phyloP scores from a whole-genome alignment of 106 monocot species.

The Phalaenopsis aphrodite region DNA sequence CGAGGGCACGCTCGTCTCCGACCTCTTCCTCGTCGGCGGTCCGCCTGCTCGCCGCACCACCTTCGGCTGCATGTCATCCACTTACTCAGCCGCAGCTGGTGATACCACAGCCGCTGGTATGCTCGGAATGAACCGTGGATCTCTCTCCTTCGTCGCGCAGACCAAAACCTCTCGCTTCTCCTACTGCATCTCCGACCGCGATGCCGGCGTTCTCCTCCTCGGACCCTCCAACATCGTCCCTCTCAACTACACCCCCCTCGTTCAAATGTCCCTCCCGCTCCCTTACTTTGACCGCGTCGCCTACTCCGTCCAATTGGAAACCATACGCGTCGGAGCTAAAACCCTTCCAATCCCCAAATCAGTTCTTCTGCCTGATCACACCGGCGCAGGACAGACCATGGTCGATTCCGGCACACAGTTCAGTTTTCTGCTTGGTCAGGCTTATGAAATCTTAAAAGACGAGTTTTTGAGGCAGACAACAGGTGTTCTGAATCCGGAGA shows the following conservation, averaged over 20 bases:
- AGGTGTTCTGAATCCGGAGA: slow-evolving; percentile 34
- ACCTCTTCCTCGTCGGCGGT: slow-evolving; percentile 36
- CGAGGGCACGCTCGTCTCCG: slow-evolving; percentile 68
- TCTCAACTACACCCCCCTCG: slow-evolving; percentile 75
- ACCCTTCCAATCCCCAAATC: slow-evolving; percentile 60
- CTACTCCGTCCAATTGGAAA: slow-evolving; percentile 73
- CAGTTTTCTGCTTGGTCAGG: slow-evolving; percentile 79
- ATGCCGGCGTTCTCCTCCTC: slow-evolving; percentile 54
- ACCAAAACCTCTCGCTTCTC: slow-evolving; percentile 55
- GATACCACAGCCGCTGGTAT: slow-evolving; percentile 33
- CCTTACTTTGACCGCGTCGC: slow-evolving; percentile 93
- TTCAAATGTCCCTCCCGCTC: slow-evolving; percentile 53
- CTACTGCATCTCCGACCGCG: slow-evolving; percentile 74
- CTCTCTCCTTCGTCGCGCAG: slow-evolving; percentile 79
- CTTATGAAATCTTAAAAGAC: slow-evolving; percentile 41
- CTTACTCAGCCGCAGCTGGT: slow-evolving; percentile 25
- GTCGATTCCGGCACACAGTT: slow-evolving; percentile 87
- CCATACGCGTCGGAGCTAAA: slow-evolving; percentile 52
- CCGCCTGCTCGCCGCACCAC: slow-evolving; percentile 22
- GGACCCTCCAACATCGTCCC: slow-evolving; percentile 28
- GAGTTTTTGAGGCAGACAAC: slow-evolving; percentile 58
- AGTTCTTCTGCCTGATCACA: slow-evolving; percentile 75
- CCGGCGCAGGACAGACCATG: slow-evolving; percentile 92
- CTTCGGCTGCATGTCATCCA: slow-evolving; percentile 83
- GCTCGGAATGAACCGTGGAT: slow-evolving; percentile 91